Evolutionary conservation across 768 basidiomycete genomes (phyloP).

Genomic region (Leccinum arenicola): DNA sequence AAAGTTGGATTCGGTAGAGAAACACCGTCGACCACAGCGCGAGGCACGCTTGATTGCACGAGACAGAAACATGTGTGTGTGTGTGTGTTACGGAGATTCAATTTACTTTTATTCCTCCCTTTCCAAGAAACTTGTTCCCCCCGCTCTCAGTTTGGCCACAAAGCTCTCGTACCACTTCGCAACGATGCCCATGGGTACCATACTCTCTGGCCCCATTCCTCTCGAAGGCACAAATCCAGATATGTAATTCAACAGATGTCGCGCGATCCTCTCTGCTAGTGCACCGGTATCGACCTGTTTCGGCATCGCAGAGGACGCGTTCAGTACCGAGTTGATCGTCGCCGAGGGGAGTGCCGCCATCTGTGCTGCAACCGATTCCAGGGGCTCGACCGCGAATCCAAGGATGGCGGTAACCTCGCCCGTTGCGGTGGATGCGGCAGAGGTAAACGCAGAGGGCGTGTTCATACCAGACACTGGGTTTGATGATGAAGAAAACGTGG

Average conservation of each 20-base stretch:
- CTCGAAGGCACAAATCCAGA: conserved; percentile 56
- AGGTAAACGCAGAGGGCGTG: conserved; percentile 33
- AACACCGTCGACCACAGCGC: not conserved
- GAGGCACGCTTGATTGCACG: not conserved
- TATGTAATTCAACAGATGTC: conserved; percentile 74
- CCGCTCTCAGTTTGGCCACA: conserved; percentile 52
- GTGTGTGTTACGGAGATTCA: not conserved
- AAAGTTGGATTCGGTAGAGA: conserved; percentile 18
- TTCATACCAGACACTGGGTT: conserved; percentile 30
- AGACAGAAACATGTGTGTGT: conserved; percentile 11
- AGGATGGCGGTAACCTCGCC: conserved; percentile 68
- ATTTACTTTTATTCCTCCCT: conserved; percentile 15
- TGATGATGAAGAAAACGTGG: conserved; percentile 48
- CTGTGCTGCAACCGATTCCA: conserved; percentile 58
- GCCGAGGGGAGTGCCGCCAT: conserved; percentile 43
- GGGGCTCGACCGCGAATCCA: conserved; percentile 78
- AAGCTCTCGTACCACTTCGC: conserved; percentile 74
- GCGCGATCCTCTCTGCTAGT: conserved; percentile 40
- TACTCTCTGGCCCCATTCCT: conserved; percentile 45
- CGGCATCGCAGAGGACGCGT: conserved; percentile 8
- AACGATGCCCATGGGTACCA: conserved; percentile 61
- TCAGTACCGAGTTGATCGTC: conserved; percentile 26
- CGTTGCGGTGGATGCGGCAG: conserved; percentile 28
- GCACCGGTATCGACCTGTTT: conserved; percentile 12
- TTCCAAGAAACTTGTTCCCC: conserved; percentile 64